These are phyloP conservation scores for Trifolium repens DNA, from an alignment of 306 rosid genomes.

Conservation along the genomic window DNA sequence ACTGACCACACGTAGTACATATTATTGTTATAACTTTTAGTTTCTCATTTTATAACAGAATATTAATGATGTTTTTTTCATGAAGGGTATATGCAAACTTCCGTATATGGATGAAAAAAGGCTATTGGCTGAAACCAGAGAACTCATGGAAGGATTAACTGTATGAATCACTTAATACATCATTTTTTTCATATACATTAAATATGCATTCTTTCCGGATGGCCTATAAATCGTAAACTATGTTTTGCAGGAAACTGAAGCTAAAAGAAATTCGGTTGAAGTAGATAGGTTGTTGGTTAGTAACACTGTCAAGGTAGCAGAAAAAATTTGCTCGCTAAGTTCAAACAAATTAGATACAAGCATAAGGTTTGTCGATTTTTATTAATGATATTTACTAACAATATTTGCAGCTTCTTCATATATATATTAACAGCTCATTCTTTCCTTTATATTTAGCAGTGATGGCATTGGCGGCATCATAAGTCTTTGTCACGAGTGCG, in stretches of 20 bases:
- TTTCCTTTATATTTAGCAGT: slow-evolving; percentile 30
- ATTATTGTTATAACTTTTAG: not conserved
- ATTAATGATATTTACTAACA: not conserved
- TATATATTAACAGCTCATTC: not conserved
- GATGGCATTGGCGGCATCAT: slow-evolving; percentile 50
- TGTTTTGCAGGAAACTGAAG: slow-evolving; percentile 46
- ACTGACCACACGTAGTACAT: no score
- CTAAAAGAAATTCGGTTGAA: slow-evolving; percentile 40
- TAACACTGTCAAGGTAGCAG: slow-evolving; percentile 33
- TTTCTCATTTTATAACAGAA: not conserved
- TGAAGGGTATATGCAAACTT: slow-evolving; percentile 57
- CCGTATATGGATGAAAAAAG: slow-evolving; percentile 57
- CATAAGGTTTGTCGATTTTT: slow-evolving; percentile 41
- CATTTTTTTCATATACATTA: not conserved
- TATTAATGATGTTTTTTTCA: not conserved
- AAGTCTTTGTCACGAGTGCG: slow-evolving; percentile 5
- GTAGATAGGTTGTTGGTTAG: slow-evolving; percentile 47
- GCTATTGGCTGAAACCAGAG: slow-evolving; percentile 54
- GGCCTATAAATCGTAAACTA: not conserved
- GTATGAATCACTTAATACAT: slow-evolving; percentile 36
- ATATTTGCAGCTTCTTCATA: not conserved
- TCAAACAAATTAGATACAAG: slow-evolving; percentile 26
- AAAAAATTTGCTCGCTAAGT: slow-evolving; percentile 16
- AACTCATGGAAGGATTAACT: slow-evolving; percentile 37
- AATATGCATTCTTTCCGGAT: not conserved